Percentiles rank a stretch among this genome's conserved stretches.
Evolutionary conservation across 2,329 filamentous ascomycete species (phyloP).

Genomic region (Sporothrix curviconia): DNA sequence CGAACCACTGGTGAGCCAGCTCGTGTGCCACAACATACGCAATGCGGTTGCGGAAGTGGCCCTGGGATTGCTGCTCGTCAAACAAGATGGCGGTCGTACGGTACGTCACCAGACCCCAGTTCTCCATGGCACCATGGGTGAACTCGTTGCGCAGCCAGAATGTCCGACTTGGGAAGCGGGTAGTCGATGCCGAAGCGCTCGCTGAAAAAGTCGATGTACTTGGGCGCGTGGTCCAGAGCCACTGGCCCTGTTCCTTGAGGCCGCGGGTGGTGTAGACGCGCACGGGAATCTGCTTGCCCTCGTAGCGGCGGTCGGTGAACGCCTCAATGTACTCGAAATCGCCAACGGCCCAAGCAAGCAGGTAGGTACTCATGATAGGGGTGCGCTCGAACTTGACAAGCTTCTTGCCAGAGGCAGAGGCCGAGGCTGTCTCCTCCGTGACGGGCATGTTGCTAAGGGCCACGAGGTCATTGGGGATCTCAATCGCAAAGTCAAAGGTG

Average conservation of each 20-base stretch:
- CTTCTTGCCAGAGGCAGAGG: constrained; percentile 53
- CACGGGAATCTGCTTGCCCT: constrained; percentile 78
- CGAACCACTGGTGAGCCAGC: constrained; percentile 96
- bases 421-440: constrained; percentile 51
- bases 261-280: constrained; percentile 93
- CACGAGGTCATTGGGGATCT: constrained; percentile 80
- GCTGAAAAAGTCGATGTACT: constrained; percentile 94
- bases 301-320: constrained; percentile 78
- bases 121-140: constrained; percentile 83
- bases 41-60: constrained; percentile 84
- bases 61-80: constrained; percentile 85
- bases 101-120: constrained; percentile 95
- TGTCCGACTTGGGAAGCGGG: constrained; percentile 83
- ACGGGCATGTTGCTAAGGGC: constrained; percentile 95
- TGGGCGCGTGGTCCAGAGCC: constrained; percentile 86
- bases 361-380: constrained; percentile 86
- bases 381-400: constrained; percentile 74
- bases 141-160: constrained; percentile 92
- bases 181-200: constrained; percentile 92
- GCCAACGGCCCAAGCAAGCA: constrained; percentile 88
- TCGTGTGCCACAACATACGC: constrained; percentile 99
- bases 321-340: constrained; percentile 97
- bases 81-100: constrained; percentile 93
- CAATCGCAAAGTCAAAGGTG: constrained; percentile 88
- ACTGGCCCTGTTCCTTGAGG: constrained; percentile 85